Base-by-base conservation (phyloP, 331 rosid genomes). In the Acacia concinna region DNA sequence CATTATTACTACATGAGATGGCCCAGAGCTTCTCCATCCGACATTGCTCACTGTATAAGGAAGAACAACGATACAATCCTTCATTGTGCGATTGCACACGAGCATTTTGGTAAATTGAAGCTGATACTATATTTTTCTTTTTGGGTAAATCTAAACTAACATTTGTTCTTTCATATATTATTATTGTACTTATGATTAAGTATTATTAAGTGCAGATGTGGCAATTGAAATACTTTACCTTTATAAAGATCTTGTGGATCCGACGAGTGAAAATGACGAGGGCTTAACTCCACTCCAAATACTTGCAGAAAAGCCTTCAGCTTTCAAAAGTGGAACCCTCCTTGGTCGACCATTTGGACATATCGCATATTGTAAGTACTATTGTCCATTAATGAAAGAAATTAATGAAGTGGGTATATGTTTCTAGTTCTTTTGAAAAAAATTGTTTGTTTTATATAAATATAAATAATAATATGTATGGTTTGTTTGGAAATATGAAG, bases 211-310 rank as follows among this genome's bases (percentile, higher is more conserved):
- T 49, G 56, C 84, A 90, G 94, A 85, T 76, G 77, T 91, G 83
- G 94, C 94, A 37, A 85, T 81, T 57, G 88, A 85, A 51, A 85
- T 89, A 52, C 82, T 89, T n/a, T 20, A 57, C 12, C 41, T 78
- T 0, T 82, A 86, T 12, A 0, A 2, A 3, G 71, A 67, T 0
- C 82, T 79, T 3, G 88, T 64, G 4, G n/a, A 49, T n/a, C n/a
- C 0, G 38, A 34, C 20, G 0, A 4, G 0, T 0, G 0, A 32
- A 2, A 79, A 86, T 57, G 1, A 40, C 8, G 21, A 13, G 0
- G 94, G 92, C 5, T 1, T 3, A 0, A 3, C 87, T 28, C 89
- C 97, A n/a, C 92, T 91, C 57, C 91, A 91, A 79, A 2, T 78
- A 15, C 78, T 91, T 5, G 94, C 92, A 0, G 73, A 69, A 60